These are phyloP conservation scores for Neopestalotiopsis sp. DNA, from an alignment of 2,329 filamentous ascomycete genomes.

Conservation along the genomic window DNA sequence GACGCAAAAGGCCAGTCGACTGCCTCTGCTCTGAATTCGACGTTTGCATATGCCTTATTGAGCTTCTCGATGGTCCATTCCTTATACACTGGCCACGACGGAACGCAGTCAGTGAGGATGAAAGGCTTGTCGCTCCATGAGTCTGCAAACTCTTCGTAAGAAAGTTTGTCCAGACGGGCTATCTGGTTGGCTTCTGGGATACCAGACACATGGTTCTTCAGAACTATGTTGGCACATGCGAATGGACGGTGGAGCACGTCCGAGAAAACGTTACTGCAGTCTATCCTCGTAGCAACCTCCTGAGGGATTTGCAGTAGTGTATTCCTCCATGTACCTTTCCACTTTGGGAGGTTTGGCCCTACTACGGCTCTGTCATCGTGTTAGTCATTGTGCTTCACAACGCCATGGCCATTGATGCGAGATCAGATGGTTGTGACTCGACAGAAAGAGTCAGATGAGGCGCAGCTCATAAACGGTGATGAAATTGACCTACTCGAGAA, in stretches of 20 bases:
- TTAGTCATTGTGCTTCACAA: constrained; percentile 19
- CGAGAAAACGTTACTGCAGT: constrained; percentile 83
- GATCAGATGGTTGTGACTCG: not conserved
- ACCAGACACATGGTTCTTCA: constrained; percentile 68
- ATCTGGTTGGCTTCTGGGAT: constrained; percentile 81
- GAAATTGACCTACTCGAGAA: constrained; percentile 73
- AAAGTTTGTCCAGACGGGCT: constrained; percentile 68
- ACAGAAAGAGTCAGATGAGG: not conserved
- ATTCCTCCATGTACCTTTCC: constrained; percentile 85
- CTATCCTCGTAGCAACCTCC: constrained; percentile 59
- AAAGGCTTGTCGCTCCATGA: constrained; percentile 84
- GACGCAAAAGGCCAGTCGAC: constrained; percentile 89
- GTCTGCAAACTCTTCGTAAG: constrained; percentile 73
- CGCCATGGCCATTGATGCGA: not conserved
- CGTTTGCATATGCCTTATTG: constrained; percentile 64
- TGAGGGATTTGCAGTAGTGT: constrained; percentile 69
- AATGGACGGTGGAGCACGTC: constrained; percentile 91
- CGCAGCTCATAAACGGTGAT: not conserved
- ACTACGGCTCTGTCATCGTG: constrained; percentile 34
- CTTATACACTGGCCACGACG: constrained; percentile 77
- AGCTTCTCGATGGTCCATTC: constrained; percentile 77
- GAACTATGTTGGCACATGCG: constrained; percentile 78
- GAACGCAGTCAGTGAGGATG: constrained; percentile 82
- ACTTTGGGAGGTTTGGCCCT: constrained; percentile 55
- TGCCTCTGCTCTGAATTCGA: constrained; percentile 85